Evolutionary conservation across 306 rosid genomes (phyloP).

Genomic region (Malus sylvestris): DNA sequence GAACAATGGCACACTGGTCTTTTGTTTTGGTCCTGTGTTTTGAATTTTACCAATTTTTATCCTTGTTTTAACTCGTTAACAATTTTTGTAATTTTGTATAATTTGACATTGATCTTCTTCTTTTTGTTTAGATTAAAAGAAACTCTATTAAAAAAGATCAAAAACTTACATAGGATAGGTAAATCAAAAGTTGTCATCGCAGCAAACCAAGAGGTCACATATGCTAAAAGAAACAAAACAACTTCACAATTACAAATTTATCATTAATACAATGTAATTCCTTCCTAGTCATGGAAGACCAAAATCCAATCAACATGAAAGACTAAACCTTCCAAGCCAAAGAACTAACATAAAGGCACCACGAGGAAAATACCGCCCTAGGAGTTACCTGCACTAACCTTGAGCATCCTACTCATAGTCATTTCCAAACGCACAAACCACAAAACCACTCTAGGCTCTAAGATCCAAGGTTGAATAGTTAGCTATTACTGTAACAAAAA

Average conservation of each 20-base stretch:
- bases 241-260: too few relatives aligned
- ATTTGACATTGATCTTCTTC: not conserved
- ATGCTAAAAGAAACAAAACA: too few relatives aligned
- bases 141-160: too few relatives aligned
- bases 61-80: not conserved
- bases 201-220: not conserved
- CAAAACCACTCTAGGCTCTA: too few relatives aligned
- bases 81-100: not conserved
- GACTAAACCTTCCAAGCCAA: not conserved
- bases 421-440: not conserved
- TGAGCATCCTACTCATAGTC: not conserved
- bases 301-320: not conserved
- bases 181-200: not conserved
- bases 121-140: too few relatives aligned
- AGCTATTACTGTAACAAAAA: too few relatives aligned
- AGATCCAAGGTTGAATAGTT: too few relatives aligned
- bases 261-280: too few relatives aligned
- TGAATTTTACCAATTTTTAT: not conserved
- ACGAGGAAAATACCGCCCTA: not conserved
- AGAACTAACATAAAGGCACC: not conserved
- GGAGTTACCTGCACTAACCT: not conserved
- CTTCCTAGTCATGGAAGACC: too few relatives aligned
- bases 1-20: not conserved
- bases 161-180: not conserved
- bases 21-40: not conserved